Percentiles rank a stretch among this genome's conserved stretches.
These are phyloP conservation scores for Colletotrichum neosansevieriae DNA, from an alignment of 2,329 filamentous ascomycete genomes.

Conservation along the genomic window DNA sequence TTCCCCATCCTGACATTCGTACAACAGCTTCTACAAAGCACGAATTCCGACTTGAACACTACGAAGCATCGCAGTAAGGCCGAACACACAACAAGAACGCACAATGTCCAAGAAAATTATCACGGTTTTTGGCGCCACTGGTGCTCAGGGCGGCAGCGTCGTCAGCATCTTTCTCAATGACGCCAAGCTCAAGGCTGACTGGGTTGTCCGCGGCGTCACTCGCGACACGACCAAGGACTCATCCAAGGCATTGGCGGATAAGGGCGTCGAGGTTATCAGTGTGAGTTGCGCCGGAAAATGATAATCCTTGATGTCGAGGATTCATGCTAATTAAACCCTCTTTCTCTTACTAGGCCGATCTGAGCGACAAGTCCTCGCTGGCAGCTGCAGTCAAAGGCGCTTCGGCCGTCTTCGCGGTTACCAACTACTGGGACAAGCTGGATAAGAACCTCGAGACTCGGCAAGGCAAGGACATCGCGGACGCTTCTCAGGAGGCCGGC, in stretches of 20 bases:
- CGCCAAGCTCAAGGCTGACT: slow-evolving; percentile 58
- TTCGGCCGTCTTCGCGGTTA: slow-evolving; percentile 64
- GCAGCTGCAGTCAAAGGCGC: slow-evolving; percentile 58
- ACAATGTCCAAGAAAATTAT: slow-evolving; percentile 56
- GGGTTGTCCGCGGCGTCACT: slow-evolving; percentile 67
- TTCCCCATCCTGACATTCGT: slow-evolving; percentile 13
- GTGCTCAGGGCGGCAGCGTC: slow-evolving; percentile 70
- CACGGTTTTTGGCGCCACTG: slow-evolving; percentile 70
- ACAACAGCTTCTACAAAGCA: neutral
- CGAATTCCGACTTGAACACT: neutral
- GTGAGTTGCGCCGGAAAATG: slow-evolving; percentile 46
- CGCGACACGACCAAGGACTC: slow-evolving; percentile 58
- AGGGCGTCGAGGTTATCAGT: slow-evolving; percentile 63
- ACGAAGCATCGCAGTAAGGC: neutral
- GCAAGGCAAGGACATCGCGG: slow-evolving; percentile 62
- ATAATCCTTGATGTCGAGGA: neutral
- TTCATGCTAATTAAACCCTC: neutral
- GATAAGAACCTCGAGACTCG: slow-evolving; percentile 55
- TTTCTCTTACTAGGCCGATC: slow-evolving; percentile 55
- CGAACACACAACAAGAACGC: neutral
- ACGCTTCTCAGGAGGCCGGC: slow-evolving; percentile 57
- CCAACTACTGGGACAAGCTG: slow-evolving; percentile 63
- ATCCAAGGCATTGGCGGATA: slow-evolving; percentile 56
- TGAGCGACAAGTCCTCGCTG: slow-evolving; percentile 60
- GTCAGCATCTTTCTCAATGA: slow-evolving; percentile 55